Percentiles rank a stretch among this genome's conserved stretches.
These are phyloP conservation scores for Solidago caesia DNA, from an alignment of 129 eudicot species.

Conservation along the genomic window DNA sequence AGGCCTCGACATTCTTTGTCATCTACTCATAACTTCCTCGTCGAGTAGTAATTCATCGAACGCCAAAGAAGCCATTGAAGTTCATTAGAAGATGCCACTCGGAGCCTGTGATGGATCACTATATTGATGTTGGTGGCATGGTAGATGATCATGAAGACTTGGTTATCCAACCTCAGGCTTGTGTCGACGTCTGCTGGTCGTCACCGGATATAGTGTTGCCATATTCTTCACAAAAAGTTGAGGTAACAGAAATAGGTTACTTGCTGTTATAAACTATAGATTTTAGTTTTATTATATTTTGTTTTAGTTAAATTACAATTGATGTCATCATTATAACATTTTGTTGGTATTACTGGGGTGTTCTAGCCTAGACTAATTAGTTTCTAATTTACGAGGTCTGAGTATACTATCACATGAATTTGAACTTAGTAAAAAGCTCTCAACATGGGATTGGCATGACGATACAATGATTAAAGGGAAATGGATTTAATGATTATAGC, in stretches of 20 bases:
- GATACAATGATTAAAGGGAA: too few relatives aligned
- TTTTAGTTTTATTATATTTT: too few relatives aligned
- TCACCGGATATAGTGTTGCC: constrained; percentile 35
- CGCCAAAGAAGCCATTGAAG: constrained; percentile 26
- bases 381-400: too few relatives aligned
- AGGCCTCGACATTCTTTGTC: constrained; percentile 25
- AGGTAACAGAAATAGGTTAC: constrained; percentile 24
- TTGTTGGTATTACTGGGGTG: too few relatives aligned
- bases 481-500: too few relatives aligned
- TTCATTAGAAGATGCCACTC: constrained; percentile 57
- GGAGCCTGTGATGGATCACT: constrained; percentile 48
- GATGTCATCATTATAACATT: too few relatives aligned
- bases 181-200: constrained; percentile 42
- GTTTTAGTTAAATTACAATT: too few relatives aligned
- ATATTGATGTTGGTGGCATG: constrained; percentile 12
- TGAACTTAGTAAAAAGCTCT: too few relatives aligned
- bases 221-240: constrained; percentile 36
- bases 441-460: too few relatives aligned
- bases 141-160: constrained; percentile 29
- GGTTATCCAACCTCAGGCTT: constrained; percentile 40
- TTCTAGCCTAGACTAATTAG: too few relatives aligned
- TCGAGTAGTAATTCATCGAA: constrained; percentile 17
- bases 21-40: constrained; percentile 25
- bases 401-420: too few relatives aligned
- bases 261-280: too few relatives aligned